Evolutionary conservation across 2,329 filamentous ascomycete genomes (phyloP).

Genomic region (Akanthomyces lecanii): DNA sequence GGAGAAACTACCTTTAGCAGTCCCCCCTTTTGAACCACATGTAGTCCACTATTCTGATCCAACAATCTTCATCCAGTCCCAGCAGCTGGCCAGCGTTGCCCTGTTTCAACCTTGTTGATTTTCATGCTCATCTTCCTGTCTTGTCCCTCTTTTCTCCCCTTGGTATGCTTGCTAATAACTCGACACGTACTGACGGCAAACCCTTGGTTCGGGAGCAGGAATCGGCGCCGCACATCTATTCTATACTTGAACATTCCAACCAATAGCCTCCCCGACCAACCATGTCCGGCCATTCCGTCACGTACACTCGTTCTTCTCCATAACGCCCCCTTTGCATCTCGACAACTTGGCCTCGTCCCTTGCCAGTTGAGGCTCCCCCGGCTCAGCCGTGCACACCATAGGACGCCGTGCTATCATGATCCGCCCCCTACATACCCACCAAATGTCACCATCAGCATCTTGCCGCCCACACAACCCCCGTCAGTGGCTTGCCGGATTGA

Average conservation of each 20-base stretch:
- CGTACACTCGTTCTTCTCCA: neutral
- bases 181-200: neutral
- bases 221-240: neutral
- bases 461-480: neutral
- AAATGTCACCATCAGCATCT: neutral
- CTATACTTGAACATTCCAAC: neutral
- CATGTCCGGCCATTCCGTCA: neutral
- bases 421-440: neutral
- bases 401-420: neutral
- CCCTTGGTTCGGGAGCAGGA: neutral
- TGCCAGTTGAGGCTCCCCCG: neutral
- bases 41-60: too few relatives aligned
- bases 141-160: neutral
- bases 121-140: neutral
- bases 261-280: neutral
- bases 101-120: too few relatives aligned
- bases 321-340: neutral
- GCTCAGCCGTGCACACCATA: neutral
- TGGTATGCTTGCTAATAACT: too few relatives aligned
- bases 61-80: too few relatives aligned
- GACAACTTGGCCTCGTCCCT: too few relatives aligned
- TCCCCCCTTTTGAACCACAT: too few relatives aligned
- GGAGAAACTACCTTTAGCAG: too few relatives aligned
- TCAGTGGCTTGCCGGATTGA: conserved; percentile 5
- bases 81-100: too few relatives aligned